phyloP scores from a whole-genome alignment of 805 yeast genomes.

The Starmerella apicola region DNA sequence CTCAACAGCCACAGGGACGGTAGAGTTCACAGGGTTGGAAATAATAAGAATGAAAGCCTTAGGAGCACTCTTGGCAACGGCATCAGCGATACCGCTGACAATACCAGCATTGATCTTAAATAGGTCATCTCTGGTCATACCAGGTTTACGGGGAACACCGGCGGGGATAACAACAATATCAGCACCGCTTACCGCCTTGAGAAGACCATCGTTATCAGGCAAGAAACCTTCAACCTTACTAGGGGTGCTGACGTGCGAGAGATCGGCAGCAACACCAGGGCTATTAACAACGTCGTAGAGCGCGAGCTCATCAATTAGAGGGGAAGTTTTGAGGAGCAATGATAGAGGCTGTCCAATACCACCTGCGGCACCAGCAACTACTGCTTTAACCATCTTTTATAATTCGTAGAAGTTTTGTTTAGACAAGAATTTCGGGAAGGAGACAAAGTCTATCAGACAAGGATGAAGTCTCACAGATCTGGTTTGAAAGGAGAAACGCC shows the following conservation, averaged over 20 bases:
- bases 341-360: slow-evolving; percentile 93
- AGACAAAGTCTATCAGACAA: background rate
- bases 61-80: slow-evolving; percentile 60
- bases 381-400: slow-evolving; percentile 43
- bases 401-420: background rate
- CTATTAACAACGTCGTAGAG: slow-evolving; percentile 75
- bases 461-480: background rate
- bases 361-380: slow-evolving; percentile 76
- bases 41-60: slow-evolving; percentile 68
- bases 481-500: too few relatives aligned
- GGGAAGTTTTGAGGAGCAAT: slow-evolving; percentile 59
- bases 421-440: background rate
- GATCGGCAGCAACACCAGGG: slow-evolving; percentile 81
- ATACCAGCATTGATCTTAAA: slow-evolving; percentile 76
- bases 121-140: slow-evolving; percentile 85
- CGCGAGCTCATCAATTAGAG: slow-evolving; percentile 51
- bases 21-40: slow-evolving; percentile 88
- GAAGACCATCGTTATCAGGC: slow-evolving; percentile 51
- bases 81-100: slow-evolving; percentile 58
- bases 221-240: slow-evolving; percentile 47
- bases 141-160: slow-evolving; percentile 88
- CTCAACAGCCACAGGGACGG: slow-evolving; percentile 81
- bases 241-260: slow-evolving; percentile 68
- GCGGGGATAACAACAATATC: slow-evolving; percentile 86
- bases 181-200: slow-evolving; percentile 59